Conservation (phyloP, 345 rosid species). For the Cardamine resedifolia region DNA sequence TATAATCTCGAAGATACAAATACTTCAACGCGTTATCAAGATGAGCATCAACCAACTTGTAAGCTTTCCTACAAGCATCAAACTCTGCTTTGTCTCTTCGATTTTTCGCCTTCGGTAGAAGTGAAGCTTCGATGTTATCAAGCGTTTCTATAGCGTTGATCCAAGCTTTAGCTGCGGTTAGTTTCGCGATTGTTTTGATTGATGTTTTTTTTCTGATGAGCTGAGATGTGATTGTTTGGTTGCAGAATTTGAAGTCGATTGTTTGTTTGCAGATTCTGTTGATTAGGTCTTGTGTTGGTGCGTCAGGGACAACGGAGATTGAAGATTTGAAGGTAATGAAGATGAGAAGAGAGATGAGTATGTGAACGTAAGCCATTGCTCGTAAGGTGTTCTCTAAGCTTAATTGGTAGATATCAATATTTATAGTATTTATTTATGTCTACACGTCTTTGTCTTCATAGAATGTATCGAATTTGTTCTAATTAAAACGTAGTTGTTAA, state of each 20-base stretch:
- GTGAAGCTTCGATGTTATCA: conserved; percentile 32
- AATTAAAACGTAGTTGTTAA: conserved; percentile 39
- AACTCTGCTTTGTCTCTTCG: conserved; percentile 25
- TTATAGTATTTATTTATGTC: conserved; percentile 28
- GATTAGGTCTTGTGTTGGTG: conserved; percentile 34
- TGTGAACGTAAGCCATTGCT: conserved; percentile 25
- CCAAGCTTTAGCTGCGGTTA: conserved; percentile 41
- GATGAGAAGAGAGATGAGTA: conserved; percentile 31
- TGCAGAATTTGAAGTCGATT: conserved; percentile 36
- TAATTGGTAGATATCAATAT: conserved; percentile 16
- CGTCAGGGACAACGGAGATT: conserved; percentile 30
- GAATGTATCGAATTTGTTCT: conserved; percentile 15
- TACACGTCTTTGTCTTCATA: conserved; percentile 4
- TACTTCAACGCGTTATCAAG: conserved; percentile 37
- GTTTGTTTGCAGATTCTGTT: conserved; percentile 41
- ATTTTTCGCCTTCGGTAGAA: conserved; percentile 32
- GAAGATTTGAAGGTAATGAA: conserved; percentile 28
- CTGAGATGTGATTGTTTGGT: conserved; percentile 27
- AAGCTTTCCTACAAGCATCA: conserved; percentile 34
- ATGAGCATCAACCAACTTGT: conserved; percentile 36
- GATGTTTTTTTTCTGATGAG: conserved; percentile 26
- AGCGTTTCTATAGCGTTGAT: conserved; percentile 37
- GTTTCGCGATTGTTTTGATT: conserved; percentile 33
- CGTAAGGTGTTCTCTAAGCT: conserved; percentile 11
- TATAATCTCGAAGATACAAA: conserved; percentile 31